phyloP scores from a whole-genome alignment of 495 filamentous ascomycete species.

The Penicillium cinerascens region DNA sequence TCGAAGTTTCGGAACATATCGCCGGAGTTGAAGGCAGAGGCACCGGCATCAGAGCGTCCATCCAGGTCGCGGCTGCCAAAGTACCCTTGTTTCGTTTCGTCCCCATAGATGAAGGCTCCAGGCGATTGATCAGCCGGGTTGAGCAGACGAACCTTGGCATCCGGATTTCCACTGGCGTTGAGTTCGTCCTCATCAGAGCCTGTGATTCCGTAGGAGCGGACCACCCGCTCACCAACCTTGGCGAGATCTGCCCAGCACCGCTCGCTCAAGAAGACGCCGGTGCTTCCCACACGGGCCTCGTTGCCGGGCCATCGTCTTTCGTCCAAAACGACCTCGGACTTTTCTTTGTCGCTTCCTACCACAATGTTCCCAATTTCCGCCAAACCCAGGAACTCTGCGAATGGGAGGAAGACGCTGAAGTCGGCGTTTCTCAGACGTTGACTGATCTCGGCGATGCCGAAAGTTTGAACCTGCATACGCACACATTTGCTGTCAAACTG shows the following conservation, averaged over 20 bases:
- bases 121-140: slow-evolving; percentile 55
- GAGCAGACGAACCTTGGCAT: slow-evolving; percentile 70
- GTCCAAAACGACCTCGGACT: slow-evolving; percentile 82
- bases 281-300: slow-evolving; percentile 85
- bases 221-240: slow-evolving; percentile 64
- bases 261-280: slow-evolving; percentile 93
- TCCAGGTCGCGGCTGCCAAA: slow-evolving; percentile 84
- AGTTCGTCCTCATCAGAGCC: slow-evolving; percentile 50
- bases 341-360: slow-evolving; percentile 89
- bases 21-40: slow-evolving; percentile 79
- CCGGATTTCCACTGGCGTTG: slow-evolving; percentile 49
- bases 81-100: slow-evolving; percentile 68
- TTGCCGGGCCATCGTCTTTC: slow-evolving; percentile 88
- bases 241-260: slow-evolving; percentile 89
- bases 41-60: slow-evolving; percentile 83
- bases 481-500: slow-evolving; percentile 99
- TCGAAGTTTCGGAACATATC: slow-evolving; percentile 99
- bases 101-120: slow-evolving; percentile 62
- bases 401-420: slow-evolving; percentile 93
- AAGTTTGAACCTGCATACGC: slow-evolving; percentile 86
- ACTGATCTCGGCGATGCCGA: slow-evolving; percentile 96
- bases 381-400: slow-evolving; percentile 89
- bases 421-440: slow-evolving; percentile 87
- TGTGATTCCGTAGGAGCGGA: slow-evolving; percentile 49
- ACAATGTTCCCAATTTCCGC: slow-evolving; percentile 78